Percentiles rank a stretch among this genome's conserved stretches.
phyloP scores from a whole-genome alignment of 1,284 basidiomycete species.

The Stereum hirsutum region DNA sequence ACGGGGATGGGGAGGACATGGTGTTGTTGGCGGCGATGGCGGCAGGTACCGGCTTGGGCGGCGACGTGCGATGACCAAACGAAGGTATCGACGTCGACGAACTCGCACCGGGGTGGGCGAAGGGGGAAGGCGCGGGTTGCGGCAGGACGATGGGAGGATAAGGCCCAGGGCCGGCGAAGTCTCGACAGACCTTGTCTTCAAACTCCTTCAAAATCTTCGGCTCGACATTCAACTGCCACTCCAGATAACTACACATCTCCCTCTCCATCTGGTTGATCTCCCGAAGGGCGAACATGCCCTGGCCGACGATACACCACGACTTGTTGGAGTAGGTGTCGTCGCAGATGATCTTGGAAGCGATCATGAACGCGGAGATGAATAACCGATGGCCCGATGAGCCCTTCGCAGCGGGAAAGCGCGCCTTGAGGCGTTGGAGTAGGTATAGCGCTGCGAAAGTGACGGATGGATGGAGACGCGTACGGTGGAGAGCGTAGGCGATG shows the following conservation, averaged over 20 bases:
- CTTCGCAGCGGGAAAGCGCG: slow-evolving; percentile 41
- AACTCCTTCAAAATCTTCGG: slow-evolving; percentile 21
- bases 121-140: not conserved
- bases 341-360: slow-evolving; percentile 35
- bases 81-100: not conserved
- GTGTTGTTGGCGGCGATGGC: not conserved
- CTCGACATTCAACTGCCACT: slow-evolving; percentile 33
- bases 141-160: not conserved
- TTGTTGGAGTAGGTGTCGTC: slow-evolving; percentile 54
- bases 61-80: not conserved
- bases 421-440: slow-evolving; percentile 39
- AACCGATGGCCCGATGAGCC: slow-evolving; percentile 45
- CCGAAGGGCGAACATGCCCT: slow-evolving; percentile 41
- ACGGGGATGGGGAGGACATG: not conserved
- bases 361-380: slow-evolving; percentile 50
- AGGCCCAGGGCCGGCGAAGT: slow-evolving; percentile 3
- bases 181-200: slow-evolving; percentile 4
- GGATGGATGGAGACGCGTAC: slow-evolving; percentile 37
- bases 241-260: slow-evolving; percentile 22
- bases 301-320: slow-evolving; percentile 46
- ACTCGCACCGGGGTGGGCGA: not conserved
- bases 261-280: slow-evolving; percentile 55
- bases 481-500: slow-evolving; percentile 42
- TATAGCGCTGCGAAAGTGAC: slow-evolving; percentile 42
- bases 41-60: not conserved